Evolutionary conservation across 73 alveolate genomes (phyloP), one percentile per base, ranked within the genome.

Genomic region (Durusdinium trenchii): DNA sequence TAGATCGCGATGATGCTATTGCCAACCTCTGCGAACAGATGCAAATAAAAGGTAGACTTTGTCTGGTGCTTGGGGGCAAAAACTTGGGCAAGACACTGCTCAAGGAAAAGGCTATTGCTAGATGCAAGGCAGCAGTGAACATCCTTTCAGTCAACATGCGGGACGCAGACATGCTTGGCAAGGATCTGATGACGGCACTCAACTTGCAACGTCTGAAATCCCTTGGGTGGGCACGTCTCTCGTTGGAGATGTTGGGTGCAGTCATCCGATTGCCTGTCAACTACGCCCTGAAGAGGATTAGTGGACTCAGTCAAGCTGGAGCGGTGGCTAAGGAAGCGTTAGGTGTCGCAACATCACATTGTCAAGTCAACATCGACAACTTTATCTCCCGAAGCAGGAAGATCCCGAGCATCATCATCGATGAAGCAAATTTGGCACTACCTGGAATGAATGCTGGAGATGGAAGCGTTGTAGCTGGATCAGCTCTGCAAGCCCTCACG

Each of bases 141-240:
- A 81, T 81, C 92, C 64, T 47, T 81, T 81, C 92, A 48, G 92
- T 48, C 71, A 35, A 81, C 69, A 81, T 81, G 92, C 92, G 92
- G 92, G 92, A 81, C 48, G 92, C 92, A 48, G 92, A 81, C 69
- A 81, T 81, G 92, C 32, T 26, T 46, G 92, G 92, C 92, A 81
- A 81, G 69, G 71, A 30, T 81, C 69, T 81, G 69, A 81, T 81
- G 92, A 50, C 92, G 32, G 92, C 92, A 81, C 92, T 81, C 92
- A 14, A 81, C 92, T 50, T 81, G 92, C 92, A 81, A 81, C 92
- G 71, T 23, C 92, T 10, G 69, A 81, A 81, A 48, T 81, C 92
- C 69, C 92, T 81, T 46, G 69, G 48, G 92, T 81, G 92, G 92
- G 71, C 92, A 76, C 87, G 87, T 76, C 60, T 76, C 61, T 40